Conservation (phyloP, 1,284 basidiomycete genomes). For the Clitocybe nebularis region DNA sequence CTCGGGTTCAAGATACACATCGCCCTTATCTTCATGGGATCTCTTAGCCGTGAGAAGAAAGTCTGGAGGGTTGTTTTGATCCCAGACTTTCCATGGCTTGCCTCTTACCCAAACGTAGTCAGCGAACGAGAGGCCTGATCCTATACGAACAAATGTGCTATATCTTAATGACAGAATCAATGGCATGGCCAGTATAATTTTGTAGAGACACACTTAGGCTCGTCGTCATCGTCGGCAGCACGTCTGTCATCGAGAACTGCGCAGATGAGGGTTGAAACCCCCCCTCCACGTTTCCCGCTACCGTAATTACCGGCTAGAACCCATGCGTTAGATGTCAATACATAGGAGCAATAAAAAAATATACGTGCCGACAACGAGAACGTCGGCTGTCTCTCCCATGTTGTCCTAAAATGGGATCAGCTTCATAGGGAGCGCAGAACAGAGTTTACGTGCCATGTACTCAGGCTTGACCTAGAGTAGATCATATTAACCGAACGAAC, state of each 20-base stretch:
- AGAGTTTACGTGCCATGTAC: slow-evolving; percentile 82
- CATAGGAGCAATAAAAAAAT: slow-evolving; percentile 3
- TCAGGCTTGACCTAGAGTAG: slow-evolving; percentile 77
- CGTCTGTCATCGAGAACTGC: slow-evolving; percentile 71
- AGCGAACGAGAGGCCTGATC: slow-evolving; percentile 78
- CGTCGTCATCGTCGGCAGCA: slow-evolving; percentile 49
- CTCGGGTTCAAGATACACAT: slow-evolving; percentile 75
- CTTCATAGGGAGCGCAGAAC: not conserved
- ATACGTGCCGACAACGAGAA: slow-evolving; percentile 57
- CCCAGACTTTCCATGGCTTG: slow-evolving; percentile 74
- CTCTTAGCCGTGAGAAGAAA: slow-evolving; percentile 60
- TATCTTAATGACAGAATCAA: slow-evolving; percentile 46
- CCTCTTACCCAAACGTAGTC: slow-evolving; percentile 81
- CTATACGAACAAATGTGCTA: slow-evolving; percentile 80
- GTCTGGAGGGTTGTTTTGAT: slow-evolving; percentile 57
- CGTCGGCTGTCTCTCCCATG: slow-evolving; percentile 86
- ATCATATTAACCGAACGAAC: slow-evolving; percentile 2
- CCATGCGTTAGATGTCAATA: slow-evolving; percentile 2
- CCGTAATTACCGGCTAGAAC: slow-evolving; percentile 69
- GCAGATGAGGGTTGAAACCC: slow-evolving; percentile 77
- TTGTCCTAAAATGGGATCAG: slow-evolving; percentile 56
- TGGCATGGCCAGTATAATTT: not conserved
- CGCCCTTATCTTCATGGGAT: slow-evolving; percentile 71
- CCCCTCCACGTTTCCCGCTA: slow-evolving; percentile 66
- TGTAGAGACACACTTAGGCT: slow-evolving; percentile 49